phyloP scores from a whole-genome alignment of 768 basidiomycete genomes.

The Amanita fuliginea region DNA sequence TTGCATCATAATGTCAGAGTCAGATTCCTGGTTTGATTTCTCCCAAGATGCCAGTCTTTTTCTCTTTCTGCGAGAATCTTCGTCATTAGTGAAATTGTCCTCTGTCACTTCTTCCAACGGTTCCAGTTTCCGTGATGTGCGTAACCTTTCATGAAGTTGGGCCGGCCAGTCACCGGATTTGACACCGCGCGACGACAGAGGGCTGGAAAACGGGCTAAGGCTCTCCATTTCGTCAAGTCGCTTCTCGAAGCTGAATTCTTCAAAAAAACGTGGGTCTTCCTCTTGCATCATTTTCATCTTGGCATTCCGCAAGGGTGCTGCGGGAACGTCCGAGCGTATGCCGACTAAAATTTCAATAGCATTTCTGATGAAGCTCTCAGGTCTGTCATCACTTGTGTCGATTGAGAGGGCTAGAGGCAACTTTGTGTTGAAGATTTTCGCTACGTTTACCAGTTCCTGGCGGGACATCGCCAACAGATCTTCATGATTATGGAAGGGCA shows the following conservation, averaged over 20 bases:
- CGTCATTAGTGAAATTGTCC: neutral
- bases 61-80: neutral
- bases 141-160: neutral
- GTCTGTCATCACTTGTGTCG: conserved; percentile 24
- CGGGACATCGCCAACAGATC: conserved; percentile 59
- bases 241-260: conserved; percentile 6
- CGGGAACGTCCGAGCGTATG: conserved; percentile 28
- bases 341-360: conserved; percentile 55
- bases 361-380: conserved; percentile 34
- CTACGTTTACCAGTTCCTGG: conserved; percentile 39
- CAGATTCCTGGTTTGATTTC: neutral
- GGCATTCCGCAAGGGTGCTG: conserved; percentile 18
- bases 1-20: conserved; percentile 2
- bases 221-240: neutral
- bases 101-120: conserved; percentile 1
- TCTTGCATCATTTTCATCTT: conserved; percentile 6
- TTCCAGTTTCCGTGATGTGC: conserved; percentile 1
- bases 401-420: conserved; percentile 45
- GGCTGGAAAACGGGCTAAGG: neutral
- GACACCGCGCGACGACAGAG: neutral
- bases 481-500: conserved; percentile 68
- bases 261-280: neutral
- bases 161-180: neutral
- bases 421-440: conserved; percentile 40
- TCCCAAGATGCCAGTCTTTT: neutral